Evolutionary conservation across 192 early-diverging fungal genomes (phyloP).

Genomic region (Coemansia sp.): DNA sequence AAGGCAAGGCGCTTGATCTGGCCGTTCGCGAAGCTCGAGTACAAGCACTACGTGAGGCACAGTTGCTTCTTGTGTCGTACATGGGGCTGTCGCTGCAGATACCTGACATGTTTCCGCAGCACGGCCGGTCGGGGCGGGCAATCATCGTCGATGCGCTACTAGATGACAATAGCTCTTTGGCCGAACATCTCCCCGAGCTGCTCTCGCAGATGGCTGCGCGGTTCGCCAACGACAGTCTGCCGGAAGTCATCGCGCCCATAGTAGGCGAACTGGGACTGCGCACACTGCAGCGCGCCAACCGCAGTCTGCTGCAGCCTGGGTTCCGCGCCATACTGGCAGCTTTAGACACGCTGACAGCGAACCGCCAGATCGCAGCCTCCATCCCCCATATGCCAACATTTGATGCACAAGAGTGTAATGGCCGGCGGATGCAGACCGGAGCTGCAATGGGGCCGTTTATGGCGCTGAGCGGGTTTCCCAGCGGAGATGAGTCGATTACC

Average conservation of each 20-base stretch:
- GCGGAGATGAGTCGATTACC: slow-evolving; percentile 28
- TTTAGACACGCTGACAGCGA: slow-evolving; percentile 25
- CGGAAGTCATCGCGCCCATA: slow-evolving; percentile 34
- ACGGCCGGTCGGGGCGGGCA: slow-evolving; percentile 17
- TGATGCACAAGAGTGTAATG: slow-evolving; percentile 31
- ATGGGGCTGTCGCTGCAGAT: slow-evolving; percentile 78
- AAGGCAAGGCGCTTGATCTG: slow-evolving; percentile 56
- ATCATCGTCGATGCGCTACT: slow-evolving; percentile 22
- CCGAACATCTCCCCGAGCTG: slow-evolving; percentile 7
- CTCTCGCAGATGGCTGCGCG: slow-evolving; percentile 21
- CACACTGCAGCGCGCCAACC: slow-evolving; percentile 19
- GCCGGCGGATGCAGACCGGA: slow-evolving; percentile 36
- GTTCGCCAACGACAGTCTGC: slow-evolving; percentile 37
- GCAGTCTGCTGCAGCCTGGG: slow-evolving; percentile 44
- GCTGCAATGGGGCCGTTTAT: slow-evolving; percentile 42
- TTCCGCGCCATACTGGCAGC: slow-evolving; percentile 45
- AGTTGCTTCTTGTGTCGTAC: slow-evolving; percentile 76
- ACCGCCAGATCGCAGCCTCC: slow-evolving; percentile 24
- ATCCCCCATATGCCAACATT: slow-evolving; percentile 37
- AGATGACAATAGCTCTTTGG: too few species aligned
- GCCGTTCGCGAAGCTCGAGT: slow-evolving; percentile 61
- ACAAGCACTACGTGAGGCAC: slow-evolving; percentile 57
- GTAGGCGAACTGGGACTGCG: slow-evolving; percentile 39
- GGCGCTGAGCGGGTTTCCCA: slow-evolving; percentile 39
- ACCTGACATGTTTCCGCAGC: slow-evolving; percentile 87